Conservation (phyloP, 192 early-diverging fungal genomes). For the Obelidium mucronatum region DNA sequence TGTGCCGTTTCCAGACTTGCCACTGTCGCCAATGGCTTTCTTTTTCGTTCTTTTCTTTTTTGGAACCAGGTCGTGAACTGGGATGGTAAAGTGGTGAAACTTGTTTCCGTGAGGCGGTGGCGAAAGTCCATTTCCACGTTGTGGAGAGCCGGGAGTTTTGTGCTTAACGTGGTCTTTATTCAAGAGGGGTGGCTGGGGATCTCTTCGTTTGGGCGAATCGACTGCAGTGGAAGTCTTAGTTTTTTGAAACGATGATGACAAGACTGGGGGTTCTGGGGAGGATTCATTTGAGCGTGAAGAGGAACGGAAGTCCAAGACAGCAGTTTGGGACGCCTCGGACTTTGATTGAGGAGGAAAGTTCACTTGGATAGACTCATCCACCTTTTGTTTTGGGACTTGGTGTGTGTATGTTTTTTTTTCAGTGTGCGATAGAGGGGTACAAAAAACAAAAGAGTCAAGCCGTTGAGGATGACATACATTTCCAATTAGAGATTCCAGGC, state of each 20-base stretch:
- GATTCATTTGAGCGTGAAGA: background rate
- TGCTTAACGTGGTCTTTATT: too few relatives aligned
- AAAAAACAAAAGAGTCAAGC: too few relatives aligned
- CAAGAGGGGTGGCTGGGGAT: too few relatives aligned
- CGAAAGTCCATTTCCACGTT: too few relatives aligned
- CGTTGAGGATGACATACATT: background rate
- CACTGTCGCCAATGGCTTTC: background rate
- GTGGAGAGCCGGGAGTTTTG: too few relatives aligned
- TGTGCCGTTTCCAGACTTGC: background rate
- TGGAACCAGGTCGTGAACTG: background rate
- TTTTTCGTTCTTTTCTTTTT: background rate
- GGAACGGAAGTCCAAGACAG: too few relatives aligned
- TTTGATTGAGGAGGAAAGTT: background rate
- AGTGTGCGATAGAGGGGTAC: too few relatives aligned
- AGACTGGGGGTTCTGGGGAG: background rate
- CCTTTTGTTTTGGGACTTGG: background rate
- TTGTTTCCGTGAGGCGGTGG: background rate
- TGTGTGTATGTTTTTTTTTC: too few relatives aligned
- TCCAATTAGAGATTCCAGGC: background rate
- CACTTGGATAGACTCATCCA: slow-evolving; percentile 2
- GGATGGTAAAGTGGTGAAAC: background rate
- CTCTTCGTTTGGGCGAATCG: too few relatives aligned
- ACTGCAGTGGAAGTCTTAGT: background rate
- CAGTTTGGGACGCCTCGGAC: too few relatives aligned
- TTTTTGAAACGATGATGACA: background rate